Evolutionary conservation across 2,329 filamentous ascomycete species (phyloP).

Genomic region (Ophiocordyceps australis): DNA sequence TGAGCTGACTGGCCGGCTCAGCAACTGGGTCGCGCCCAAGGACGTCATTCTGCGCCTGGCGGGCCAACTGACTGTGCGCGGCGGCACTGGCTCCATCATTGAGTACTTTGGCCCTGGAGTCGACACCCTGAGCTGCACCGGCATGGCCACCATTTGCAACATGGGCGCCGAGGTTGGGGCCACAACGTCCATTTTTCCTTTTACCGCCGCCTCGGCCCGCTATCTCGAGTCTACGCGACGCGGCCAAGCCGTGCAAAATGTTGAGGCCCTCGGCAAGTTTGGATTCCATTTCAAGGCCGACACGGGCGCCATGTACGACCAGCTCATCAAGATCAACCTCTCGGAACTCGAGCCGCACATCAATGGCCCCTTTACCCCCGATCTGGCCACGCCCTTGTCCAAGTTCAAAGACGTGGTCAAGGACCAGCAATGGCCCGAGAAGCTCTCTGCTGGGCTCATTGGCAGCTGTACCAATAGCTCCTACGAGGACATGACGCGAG

Average conservation of each 20-base stretch:
- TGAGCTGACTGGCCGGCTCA: slow-evolving; percentile 63
- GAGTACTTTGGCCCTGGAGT: slow-evolving; percentile 90
- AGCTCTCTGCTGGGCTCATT: slow-evolving; percentile 82
- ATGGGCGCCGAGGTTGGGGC: slow-evolving; percentile 86
- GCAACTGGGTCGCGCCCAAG: slow-evolving; percentile 86
- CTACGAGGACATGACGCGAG: slow-evolving; percentile 95
- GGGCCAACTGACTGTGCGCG: slow-evolving; percentile 77
- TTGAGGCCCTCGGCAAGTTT: slow-evolving; percentile 39
- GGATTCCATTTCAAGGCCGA: slow-evolving; percentile 59
- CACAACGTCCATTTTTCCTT: slow-evolving; percentile 93
- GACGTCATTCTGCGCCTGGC: slow-evolving; percentile 86
- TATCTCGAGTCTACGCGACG: slow-evolving; percentile 72
- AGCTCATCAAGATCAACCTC: slow-evolving; percentile 79
- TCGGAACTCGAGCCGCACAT: slow-evolving; percentile 85
- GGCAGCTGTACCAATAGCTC: slow-evolving; percentile 98
- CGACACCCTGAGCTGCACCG: slow-evolving; percentile 74
- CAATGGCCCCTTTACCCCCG: slow-evolving; percentile 93
- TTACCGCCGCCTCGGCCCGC: slow-evolving; percentile 63
- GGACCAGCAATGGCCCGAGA: slow-evolving; percentile 77
- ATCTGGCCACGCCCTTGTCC: slow-evolving; percentile 82
- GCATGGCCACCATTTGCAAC: slow-evolving; percentile 83
- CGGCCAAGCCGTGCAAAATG: slow-evolving; percentile 44
- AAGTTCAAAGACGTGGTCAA: slow-evolving; percentile 73
- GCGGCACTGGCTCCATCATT: slow-evolving; percentile 85
- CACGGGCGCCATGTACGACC: slow-evolving; percentile 68